phyloP scores from a whole-genome alignment of 2,329 filamentous ascomycete genomes.

The Xylaria sp. region DNA sequence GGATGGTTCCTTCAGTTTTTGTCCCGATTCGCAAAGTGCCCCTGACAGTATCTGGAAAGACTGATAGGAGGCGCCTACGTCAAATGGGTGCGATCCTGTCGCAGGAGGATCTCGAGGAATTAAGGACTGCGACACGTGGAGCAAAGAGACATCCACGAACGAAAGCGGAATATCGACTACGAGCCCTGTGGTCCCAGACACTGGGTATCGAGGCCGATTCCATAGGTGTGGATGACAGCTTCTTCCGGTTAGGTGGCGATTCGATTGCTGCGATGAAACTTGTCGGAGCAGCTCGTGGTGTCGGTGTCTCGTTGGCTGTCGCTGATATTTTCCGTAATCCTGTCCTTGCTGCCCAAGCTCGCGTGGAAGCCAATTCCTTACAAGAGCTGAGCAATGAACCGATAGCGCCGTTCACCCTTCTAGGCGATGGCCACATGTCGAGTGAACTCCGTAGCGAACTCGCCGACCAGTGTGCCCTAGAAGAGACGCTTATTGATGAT shows the following conservation, averaged over 20 bases:
- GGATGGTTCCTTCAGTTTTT: conserved; percentile 21
- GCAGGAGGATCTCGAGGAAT: background rate
- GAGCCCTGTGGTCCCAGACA: conserved; percentile 4
- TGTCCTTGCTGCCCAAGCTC: conserved; percentile 1
- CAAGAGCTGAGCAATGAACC: background rate
- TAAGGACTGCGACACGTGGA: conserved; percentile 6
- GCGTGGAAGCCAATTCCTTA: background rate
- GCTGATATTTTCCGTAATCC: conserved; percentile 11
- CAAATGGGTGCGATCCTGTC: conserved; percentile 1
- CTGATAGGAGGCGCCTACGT: conserved; percentile 12
- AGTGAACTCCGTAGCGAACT: background rate
- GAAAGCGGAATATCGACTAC: conserved; percentile 8
- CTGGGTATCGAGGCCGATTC: conserved; percentile 1
- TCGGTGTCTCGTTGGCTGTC: background rate
- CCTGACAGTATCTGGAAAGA: conserved; percentile 20
- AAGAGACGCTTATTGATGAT: conserved; percentile 3
- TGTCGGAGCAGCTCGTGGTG: conserved; percentile 1
- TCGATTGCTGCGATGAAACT: conserved; percentile 17
- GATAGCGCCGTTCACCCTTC: background rate
- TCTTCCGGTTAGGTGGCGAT: conserved; percentile 9
- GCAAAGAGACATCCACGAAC: conserved; percentile 3
- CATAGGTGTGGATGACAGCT: conserved; percentile 9
- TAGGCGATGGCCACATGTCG: background rate
- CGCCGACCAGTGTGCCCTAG: background rate
- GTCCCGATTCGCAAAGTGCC: conserved; percentile 17